These are phyloP conservation scores for Arabidopsis arenosa DNA, from an alignment of 345 rosid species.

Conservation along the genomic window DNA sequence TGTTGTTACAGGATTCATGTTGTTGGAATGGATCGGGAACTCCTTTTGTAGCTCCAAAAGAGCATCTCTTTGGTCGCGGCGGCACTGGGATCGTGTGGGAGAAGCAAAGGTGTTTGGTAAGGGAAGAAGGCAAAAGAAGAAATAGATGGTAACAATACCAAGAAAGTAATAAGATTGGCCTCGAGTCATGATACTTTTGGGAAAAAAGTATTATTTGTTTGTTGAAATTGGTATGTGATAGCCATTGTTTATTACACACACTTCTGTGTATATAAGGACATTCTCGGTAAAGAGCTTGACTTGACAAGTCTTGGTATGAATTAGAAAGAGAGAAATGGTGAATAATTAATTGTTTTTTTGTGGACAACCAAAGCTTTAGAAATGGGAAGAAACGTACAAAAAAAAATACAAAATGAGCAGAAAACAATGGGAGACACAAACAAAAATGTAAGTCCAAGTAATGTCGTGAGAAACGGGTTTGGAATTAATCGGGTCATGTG, in stretches of 20 bases:
- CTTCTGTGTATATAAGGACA: background rate
- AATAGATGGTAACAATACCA: background rate
- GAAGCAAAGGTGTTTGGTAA: constrained; percentile 16
- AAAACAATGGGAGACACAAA: background rate
- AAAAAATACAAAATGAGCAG: background rate
- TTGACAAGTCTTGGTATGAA: background rate
- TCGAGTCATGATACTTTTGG: no score
- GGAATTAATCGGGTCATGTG: background rate
- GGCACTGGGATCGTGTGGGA: background rate
- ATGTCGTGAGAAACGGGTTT: background rate
- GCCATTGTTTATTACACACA: background rate
- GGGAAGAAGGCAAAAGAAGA: background rate
- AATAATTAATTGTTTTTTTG: background rate
- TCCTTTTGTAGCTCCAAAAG: background rate
- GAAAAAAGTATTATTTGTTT: no score
- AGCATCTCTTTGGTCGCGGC: constrained; percentile 20
- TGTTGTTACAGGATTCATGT: no score
- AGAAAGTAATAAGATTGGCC: background rate
- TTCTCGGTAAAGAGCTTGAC: background rate
- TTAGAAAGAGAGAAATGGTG: no score
- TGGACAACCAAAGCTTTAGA: constrained; percentile 7
- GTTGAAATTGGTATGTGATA: no score
- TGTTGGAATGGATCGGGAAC: no score
- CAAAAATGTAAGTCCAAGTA: background rate
- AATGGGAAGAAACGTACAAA: background rate